Conservation (phyloP, 2,329 filamentous ascomycete genomes). For the Escovopsis sp. region DNA sequence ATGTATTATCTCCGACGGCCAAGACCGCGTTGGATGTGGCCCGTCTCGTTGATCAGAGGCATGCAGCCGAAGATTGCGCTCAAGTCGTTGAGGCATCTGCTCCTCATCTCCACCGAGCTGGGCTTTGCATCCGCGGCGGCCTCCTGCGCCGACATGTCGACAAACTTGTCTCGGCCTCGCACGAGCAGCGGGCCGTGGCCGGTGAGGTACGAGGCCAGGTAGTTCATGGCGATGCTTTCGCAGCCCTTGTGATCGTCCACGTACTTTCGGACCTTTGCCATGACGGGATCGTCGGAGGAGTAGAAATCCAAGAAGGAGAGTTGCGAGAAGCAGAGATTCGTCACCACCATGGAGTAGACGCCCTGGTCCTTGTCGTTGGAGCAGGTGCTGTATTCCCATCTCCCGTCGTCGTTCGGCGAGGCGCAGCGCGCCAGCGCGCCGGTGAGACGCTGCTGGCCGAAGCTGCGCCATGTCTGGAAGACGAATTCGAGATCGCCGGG, state of each 20-base stretch:
- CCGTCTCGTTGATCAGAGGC: conserved; percentile 19
- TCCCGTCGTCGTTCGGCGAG: conserved; percentile 10
- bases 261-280: conserved; percentile 19
- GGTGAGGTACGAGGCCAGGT: conserved; percentile 19
- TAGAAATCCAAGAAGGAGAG: conserved; percentile 25
- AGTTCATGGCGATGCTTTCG: conserved; percentile 27
- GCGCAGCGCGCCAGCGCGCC: conserved; percentile 20
- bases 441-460: conserved; percentile 6
- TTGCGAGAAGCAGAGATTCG: conserved; percentile 23
- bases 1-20: background rate
- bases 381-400: conserved; percentile 21
- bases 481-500: conserved; percentile 13
- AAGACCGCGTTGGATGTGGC: conserved; percentile 20
- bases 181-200: conserved; percentile 21
- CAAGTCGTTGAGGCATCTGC: conserved; percentile 21
- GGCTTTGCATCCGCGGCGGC: conserved; percentile 18
- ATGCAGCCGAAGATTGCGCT: conserved; percentile 20
- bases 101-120: conserved; percentile 20
- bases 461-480: conserved; percentile 13
- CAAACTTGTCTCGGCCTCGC: conserved; percentile 17
- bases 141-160: conserved; percentile 16
- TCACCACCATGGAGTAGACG: conserved; percentile 22
- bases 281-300: conserved; percentile 18
- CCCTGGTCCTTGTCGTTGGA: conserved; percentile 11
- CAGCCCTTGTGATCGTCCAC: conserved; percentile 25